Evolutionary conservation across 148 eudicot species (phyloP), one percentile per base, ranked within the genome.

Genomic region (Fallopia convolvulus): DNA sequence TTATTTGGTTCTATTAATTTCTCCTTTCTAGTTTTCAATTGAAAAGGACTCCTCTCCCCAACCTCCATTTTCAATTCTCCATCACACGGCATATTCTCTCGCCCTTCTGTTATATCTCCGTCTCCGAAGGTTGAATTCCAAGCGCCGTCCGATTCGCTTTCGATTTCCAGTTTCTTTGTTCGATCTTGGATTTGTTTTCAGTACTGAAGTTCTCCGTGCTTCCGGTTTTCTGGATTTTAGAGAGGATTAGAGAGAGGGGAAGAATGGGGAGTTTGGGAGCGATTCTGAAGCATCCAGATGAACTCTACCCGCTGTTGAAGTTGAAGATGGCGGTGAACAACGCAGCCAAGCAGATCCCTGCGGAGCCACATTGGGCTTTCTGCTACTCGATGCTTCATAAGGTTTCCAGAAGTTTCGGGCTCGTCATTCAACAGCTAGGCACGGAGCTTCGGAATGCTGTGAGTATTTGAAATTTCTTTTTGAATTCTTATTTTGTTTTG

Each of bases 331-430:
- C 95, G 53, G 83, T 82, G 3, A 88, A 81, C 79, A 83, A 84
- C 4, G 95, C 93, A 0, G 95, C 86, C 83, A 94, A 90, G 76
- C 97, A 92, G 89, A 92, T 94, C 78, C 98, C 95, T 0, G 74
- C 87, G 58, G 89, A 92, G 82, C 87, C 91, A 20, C 98, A 92
- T 79, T 94, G 98, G 97, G 91, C 81, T 53, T 94, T 94, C 81
- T 94, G 98, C 55, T 94, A 89, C 80, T 61, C 90, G 17, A 94
- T 94, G 97, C 97, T 94, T 56, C 93, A 89, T 39, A 92, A 92
- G 85, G 98, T 92, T 60, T 94, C 98, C 15, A 87, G 98, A 55
- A 92, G 98, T 46, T 94, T 94, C 79, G 91, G 82, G 3, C 93
- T 92, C 82, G 97, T 94, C 14, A 94, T 94, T 80, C 98, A 92